Evolutionary conservation across 371 early-diverging fungal species (phyloP).

Genomic region (Batrachochytrium dendrobatidis): DNA sequence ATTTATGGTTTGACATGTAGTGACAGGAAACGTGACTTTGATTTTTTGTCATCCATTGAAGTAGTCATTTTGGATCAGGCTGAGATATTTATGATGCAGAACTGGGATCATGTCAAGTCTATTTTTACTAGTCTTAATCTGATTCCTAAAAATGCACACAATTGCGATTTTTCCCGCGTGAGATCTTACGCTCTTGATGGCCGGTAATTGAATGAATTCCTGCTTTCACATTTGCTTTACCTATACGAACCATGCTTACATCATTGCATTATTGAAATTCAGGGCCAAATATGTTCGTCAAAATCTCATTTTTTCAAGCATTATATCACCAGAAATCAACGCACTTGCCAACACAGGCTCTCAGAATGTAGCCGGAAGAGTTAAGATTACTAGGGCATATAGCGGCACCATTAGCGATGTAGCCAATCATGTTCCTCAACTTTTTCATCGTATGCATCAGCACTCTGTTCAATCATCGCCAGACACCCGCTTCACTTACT

Average conservation of each 20-base stretch:
- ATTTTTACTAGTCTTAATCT: slow-evolving; percentile 74
- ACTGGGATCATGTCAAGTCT: slow-evolving; percentile 91
- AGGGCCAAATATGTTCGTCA: slow-evolving; percentile 81
- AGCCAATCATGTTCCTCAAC: slow-evolving; percentile 58
- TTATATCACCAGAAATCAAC: slow-evolving; percentile 82
- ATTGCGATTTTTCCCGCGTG: slow-evolving; percentile 90
- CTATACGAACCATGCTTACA: background rate
- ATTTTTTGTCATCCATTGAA: slow-evolving; percentile 90
- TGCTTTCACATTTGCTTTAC: background rate
- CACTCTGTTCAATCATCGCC: slow-evolving; percentile 53
- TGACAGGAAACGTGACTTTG: slow-evolving; percentile 80
- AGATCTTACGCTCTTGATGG: slow-evolving; percentile 77
- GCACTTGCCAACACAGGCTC: slow-evolving; percentile 60
- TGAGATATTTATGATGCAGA: slow-evolving; percentile 89
- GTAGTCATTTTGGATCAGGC: slow-evolving; percentile 80
- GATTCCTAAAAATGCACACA: slow-evolving; percentile 80
- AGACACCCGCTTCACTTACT: slow-evolving; percentile 79
- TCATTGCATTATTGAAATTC: background rate
- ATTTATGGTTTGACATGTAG: slow-evolving; percentile 20
- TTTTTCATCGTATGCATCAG: slow-evolving; percentile 63
- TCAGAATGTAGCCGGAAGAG: slow-evolving; percentile 67
- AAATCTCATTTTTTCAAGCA: slow-evolving; percentile 71
- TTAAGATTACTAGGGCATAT: slow-evolving; percentile 55
- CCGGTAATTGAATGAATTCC: slow-evolving; percentile 12
- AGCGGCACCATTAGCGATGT: slow-evolving; percentile 69